phyloP scores from a whole-genome alignment of 352 stramenopile genomes.

The Phytophthora gonapodyides region DNA sequence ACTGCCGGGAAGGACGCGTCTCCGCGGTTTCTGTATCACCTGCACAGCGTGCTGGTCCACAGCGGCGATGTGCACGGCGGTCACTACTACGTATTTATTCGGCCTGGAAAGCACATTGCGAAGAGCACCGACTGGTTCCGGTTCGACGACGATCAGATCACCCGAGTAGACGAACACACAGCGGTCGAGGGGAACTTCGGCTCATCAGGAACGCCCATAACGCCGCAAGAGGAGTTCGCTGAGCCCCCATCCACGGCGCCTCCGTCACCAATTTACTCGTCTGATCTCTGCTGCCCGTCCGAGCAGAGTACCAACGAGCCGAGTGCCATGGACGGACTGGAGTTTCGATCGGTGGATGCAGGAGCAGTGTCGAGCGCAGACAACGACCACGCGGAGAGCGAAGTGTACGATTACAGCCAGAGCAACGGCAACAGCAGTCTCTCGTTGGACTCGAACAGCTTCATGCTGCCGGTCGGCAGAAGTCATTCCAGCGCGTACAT shows the following conservation, averaged over 20 bases:
- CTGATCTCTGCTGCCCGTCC: conserved; percentile 50
- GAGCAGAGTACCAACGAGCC: conserved; percentile 36
- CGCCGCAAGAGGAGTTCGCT: conserved; percentile 22
- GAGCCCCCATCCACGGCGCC: conserved; percentile 34
- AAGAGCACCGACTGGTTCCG: conserved; percentile 75
- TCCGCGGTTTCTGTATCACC: conserved; percentile 65
- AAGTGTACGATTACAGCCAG: conserved; percentile 52
- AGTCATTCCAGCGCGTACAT: conserved; percentile 90
- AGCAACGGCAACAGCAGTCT: conserved; percentile 28
- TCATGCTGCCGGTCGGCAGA: conserved; percentile 59
- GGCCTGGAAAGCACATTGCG: conserved; percentile 66
- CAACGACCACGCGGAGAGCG: conserved; percentile 16
- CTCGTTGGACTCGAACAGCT: conserved; percentile 28
- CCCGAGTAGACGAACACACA: conserved; percentile 65
- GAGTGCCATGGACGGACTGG: conserved; percentile 41
- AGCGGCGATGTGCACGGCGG: conserved; percentile 87
- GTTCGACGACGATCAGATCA: conserved; percentile 89
- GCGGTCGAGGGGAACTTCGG: conserved; percentile 86
- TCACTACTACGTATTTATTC: conserved; percentile 92
- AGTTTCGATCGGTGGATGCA: conserved; percentile 47
- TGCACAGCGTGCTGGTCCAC: conserved; percentile 87
- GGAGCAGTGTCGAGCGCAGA: conserved; percentile 17
- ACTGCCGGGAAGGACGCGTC: conserved; percentile 8
- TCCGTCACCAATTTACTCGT: conserved; percentile 60
- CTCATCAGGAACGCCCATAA: conserved; percentile 30